Evolutionary conservation across 257 asterid genomes (phyloP).

Genomic region (Nicotiana attenuata): DNA sequence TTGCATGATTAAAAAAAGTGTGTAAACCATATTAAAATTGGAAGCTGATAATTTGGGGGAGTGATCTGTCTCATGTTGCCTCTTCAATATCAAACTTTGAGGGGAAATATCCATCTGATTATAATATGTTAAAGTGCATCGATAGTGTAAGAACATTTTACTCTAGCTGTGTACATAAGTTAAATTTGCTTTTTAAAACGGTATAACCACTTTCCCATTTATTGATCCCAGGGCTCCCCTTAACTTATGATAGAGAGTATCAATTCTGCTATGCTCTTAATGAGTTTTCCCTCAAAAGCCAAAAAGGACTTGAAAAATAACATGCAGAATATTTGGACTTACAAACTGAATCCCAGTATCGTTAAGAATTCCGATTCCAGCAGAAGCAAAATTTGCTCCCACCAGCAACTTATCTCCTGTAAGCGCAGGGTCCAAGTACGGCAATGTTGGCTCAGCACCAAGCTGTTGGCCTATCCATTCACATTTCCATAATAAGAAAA

Average conservation of each 20-base stretch:
- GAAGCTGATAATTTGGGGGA: background rate
- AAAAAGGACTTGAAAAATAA: background rate
- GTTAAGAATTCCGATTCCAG: constrained; percentile 74
- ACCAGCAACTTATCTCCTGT: constrained; percentile 55
- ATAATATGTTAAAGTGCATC: too few relatives aligned
- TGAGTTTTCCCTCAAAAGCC: background rate
- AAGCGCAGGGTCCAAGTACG: constrained; percentile 57
- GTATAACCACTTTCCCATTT: background rate
- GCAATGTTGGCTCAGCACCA: constrained; percentile 67
- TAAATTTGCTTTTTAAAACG: too few relatives aligned
- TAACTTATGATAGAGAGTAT: background rate
- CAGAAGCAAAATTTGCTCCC: constrained; percentile 91
- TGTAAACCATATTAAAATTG: background rate
- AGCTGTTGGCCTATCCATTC: constrained; percentile 47
- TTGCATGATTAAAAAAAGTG: background rate
- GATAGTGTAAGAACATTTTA: too few relatives aligned
- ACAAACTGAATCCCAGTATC: constrained; percentile 89
- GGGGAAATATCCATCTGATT: background rate
- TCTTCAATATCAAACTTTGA: background rate
- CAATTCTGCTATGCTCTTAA: background rate
- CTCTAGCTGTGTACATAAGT: background rate
- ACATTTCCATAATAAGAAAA: background rate
- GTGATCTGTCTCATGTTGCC: background rate
- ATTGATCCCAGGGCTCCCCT: background rate
- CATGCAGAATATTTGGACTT: constrained; percentile 16